These are phyloP conservation scores for Suillus discolor DNA, from an alignment of 768 basidiomycete genomes.

Conservation along the genomic window DNA sequence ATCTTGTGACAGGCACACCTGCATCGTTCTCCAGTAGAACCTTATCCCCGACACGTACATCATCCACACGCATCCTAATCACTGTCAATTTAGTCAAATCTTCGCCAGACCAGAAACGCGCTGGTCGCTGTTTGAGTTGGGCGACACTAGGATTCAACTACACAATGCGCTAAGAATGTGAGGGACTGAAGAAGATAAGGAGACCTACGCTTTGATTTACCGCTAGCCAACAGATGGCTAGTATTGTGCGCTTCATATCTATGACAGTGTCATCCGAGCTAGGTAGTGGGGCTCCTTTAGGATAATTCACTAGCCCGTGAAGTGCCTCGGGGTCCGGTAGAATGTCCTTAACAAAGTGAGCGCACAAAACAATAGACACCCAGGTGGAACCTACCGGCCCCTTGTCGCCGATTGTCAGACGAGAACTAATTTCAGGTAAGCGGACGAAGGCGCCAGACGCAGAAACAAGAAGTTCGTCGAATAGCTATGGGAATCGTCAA, in stretches of 20 bases:
- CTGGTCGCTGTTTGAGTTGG: conserved; percentile 62
- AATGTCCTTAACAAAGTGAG: conserved; percentile 54
- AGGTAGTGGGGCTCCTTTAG: conserved; percentile 46
- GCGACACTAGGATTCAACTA: conserved; percentile 54
- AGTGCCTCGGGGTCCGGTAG: conserved; percentile 55
- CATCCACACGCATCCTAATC: conserved; percentile 61
- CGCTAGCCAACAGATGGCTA: conserved; percentile 86
- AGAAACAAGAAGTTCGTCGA: conserved; percentile 80
- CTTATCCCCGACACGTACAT: conserved; percentile 75
- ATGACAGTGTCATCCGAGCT: conserved; percentile 64
- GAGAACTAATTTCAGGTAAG: conserved; percentile 77
- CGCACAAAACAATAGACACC: conserved; percentile 11
- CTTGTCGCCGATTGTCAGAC: conserved; percentile 73
- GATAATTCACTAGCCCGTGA: conserved; percentile 47
- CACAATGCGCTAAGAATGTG: conserved; percentile 39
- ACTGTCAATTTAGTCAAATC: conserved; percentile 67
- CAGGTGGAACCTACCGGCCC: conserved; percentile 55
- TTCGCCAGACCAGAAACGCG: conserved; percentile 71
- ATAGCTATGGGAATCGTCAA: conserved; percentile 53
- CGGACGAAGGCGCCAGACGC: conserved; percentile 67
- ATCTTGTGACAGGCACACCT: conserved; percentile 57
- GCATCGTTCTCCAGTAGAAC: conserved; percentile 56
- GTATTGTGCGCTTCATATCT: conserved; percentile 71
- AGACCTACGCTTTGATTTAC: conserved; percentile 77
- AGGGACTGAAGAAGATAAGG: conserved; percentile 9